phyloP scores from a whole-genome alignment of 2,329 filamentous ascomycete species.

The Cryphonectria nitschkei region DNA sequence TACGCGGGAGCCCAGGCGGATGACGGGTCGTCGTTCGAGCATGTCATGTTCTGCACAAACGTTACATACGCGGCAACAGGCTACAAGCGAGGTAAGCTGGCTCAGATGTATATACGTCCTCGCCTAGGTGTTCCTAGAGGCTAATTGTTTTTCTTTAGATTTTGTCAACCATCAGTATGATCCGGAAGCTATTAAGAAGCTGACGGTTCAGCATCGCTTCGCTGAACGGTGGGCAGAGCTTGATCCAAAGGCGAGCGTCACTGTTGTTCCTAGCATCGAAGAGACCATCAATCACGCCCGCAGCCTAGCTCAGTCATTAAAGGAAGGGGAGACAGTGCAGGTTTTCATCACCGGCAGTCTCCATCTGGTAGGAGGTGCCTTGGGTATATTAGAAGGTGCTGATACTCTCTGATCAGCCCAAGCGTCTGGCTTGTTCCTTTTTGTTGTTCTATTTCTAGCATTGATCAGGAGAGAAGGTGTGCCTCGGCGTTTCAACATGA shows the following conservation, averaged over 20 bases:
- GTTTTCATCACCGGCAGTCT: conserved; percentile 54
- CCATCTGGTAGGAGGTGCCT: conserved; percentile 49
- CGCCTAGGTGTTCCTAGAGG: neutral
- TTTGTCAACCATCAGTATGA: conserved; percentile 61
- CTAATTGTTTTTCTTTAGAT: conserved; percentile 42
- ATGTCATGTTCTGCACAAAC: conserved; percentile 50
- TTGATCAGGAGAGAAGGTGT: conserved; percentile 6
- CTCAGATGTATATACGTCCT: neutral
- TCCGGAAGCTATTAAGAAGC: conserved; percentile 53
- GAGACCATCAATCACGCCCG: conserved; percentile 56
- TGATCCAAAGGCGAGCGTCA: conserved; percentile 50
- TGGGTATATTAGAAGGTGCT: conserved; percentile 38
- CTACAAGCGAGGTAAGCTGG: conserved; percentile 49
- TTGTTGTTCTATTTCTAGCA: neutral
- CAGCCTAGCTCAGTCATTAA: conserved; percentile 35
- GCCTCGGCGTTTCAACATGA: conserved; percentile 1
- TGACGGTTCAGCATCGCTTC: conserved; percentile 57
- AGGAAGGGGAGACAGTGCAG: conserved; percentile 42
- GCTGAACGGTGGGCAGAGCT: conserved; percentile 54
- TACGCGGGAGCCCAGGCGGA: conserved; percentile 41
- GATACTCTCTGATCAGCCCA: conserved; percentile 32
- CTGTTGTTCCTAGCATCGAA: conserved; percentile 57
- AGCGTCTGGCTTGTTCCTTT: neutral
- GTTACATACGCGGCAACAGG: conserved; percentile 52
- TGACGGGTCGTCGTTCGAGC: conserved; percentile 58